Conservation (phyloP, 1,139 yeast genomes). For the Yamadazyma atlantica region DNA sequence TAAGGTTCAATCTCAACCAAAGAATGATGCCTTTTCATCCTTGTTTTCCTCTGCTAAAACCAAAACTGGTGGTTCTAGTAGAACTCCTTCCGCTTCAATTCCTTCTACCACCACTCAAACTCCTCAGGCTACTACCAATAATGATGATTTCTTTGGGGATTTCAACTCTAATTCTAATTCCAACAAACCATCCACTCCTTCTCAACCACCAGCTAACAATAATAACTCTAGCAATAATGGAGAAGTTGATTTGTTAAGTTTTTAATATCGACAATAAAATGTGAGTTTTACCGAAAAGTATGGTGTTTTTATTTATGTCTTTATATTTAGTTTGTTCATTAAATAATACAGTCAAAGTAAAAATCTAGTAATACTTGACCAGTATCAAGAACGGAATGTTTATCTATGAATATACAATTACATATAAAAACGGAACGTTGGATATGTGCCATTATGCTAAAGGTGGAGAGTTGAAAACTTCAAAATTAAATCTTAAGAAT, state of each 20-base stretch:
- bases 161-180: conserved; percentile 17
- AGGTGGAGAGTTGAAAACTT: conserved; percentile 1
- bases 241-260: conserved; percentile 35
- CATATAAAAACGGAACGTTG: not conserved
- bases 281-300: conserved; percentile 1
- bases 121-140: conserved; percentile 6
- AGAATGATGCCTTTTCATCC: conserved; percentile 76
- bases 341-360: not conserved
- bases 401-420: conserved; percentile 8
- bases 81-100: conserved; percentile 11
- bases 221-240: conserved; percentile 17
- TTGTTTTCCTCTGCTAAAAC: conserved; percentile 73
- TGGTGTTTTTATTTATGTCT: conserved; percentile 3
- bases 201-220: conserved; percentile 6
- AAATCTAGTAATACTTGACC: too few relatives aligned
- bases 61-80: conserved; percentile 21
- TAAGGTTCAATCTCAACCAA: conserved; percentile 12
- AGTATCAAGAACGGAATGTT: conserved; percentile 1
- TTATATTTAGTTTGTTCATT: conserved; percentile 3
- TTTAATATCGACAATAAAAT: conserved; percentile 15
- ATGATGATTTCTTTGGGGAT: conserved; percentile 21
- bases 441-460: conserved; percentile 1
- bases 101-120: conserved; percentile 10
- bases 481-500: conserved; percentile 29
- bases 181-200: not conserved